Evolutionary conservation across 257 asterid genomes (phyloP), one percentile per base, ranked within the genome.

Genomic region (Mitragyna speciosa): DNA sequence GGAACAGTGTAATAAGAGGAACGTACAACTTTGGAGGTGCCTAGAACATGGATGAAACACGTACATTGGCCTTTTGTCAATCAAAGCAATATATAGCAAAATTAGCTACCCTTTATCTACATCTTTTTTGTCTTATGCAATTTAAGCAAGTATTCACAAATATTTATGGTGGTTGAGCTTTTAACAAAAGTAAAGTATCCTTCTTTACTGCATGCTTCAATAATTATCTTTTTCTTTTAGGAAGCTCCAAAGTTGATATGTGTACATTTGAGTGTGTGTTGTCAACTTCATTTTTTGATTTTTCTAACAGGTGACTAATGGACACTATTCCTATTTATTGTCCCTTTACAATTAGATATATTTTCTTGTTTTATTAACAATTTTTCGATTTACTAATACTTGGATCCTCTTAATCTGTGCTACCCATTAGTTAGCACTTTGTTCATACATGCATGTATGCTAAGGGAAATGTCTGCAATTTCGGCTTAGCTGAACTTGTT

Each of bases 61-160:
- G 0, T 19, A 54, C 61, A 56, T 14, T 0, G 17, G 26, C n/a
- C 20, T 45, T 48, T 65, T 20, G 74, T 77, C 67, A 49, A 77
- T 77, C 67, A 77, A 77, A 67, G 14, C 6, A 45, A 26, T 76
- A 20, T 69, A 14, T 72, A 68, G 76, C 54, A 69, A 68, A 69
- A 22, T 45, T 68, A n/a, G 45, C 52, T 41, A 12, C 81, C 58
- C 70, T 68, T n/a, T n/a, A n/a, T n/a, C n/a, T n/a, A n/a, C n/a
- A n/a, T n/a, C n/a, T n/a, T n/a, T n/a, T n/a, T n/a, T 77, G 76
- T 30, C 58, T 67, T 78, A 68, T 63, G 52, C 76, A 78, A 52
- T 51, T 78, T 51, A 51, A 78, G 81, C 64, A 51, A 78, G 12
- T 33, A 51, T 51, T 52, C 75, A 36, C 41, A 11, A 12, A 43